Percentiles rank a stretch among this genome's conserved stretches.
Evolutionary conservation across 192 early-diverging fungal genomes (phyloP).

Genomic region (Funneliformis mosseae): DNA sequence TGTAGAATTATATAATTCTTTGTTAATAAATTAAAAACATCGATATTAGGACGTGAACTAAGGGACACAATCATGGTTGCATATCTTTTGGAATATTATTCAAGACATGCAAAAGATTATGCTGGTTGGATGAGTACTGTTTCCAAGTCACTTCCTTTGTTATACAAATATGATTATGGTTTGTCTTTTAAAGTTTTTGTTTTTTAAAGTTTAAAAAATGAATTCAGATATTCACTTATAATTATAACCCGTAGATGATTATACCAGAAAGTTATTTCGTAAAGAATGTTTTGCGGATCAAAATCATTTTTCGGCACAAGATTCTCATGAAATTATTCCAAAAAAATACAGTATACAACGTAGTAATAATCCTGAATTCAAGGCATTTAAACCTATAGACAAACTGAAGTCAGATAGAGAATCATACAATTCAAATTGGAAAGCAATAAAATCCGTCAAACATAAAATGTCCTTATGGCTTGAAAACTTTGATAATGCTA

Average conservation of each 20-base stretch:
- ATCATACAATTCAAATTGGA: no score
- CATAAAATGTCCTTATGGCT: neutral
- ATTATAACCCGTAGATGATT: neutral
- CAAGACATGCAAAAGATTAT: neutral
- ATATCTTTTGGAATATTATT: slow-evolving; percentile 1
- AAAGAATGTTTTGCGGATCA: slow-evolving; percentile 2
- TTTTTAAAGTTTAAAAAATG: neutral
- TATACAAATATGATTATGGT: neutral
- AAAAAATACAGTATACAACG: no score
- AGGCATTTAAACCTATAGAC: neutral
- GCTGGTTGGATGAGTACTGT: neutral
- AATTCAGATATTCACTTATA: neutral
- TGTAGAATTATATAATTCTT: neutral
- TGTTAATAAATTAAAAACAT: no score
- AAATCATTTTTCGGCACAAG: neutral
- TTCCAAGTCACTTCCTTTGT: neutral
- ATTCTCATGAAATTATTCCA: neutral
- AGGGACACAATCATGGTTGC: neutral
- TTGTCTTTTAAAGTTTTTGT: neutral
- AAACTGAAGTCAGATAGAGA: neutral
- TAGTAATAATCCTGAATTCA: neutral
- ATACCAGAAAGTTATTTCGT: neutral
- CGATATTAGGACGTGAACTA: neutral
- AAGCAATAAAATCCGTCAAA: no score
- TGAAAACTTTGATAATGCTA: neutral